phyloP scores from a whole-genome alignment of 2,329 filamentous ascomycete genomes.

The Aplosporella prunicola region DNA sequence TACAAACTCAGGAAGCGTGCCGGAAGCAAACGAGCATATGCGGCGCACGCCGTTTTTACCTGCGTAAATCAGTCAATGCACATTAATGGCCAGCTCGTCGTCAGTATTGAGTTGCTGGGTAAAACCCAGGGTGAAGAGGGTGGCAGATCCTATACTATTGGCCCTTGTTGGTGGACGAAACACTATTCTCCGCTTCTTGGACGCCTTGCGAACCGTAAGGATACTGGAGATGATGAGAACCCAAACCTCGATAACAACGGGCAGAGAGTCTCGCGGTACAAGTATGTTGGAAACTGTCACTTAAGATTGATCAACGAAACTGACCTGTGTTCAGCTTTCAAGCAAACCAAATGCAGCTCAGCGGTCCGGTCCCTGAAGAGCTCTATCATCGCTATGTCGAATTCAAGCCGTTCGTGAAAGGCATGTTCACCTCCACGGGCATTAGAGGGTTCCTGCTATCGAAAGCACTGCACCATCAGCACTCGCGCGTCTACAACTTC shows the following conservation, averaged over 20 bases:
- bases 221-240: conserved; percentile 34
- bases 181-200: conserved; percentile 88
- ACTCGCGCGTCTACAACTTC: conserved; percentile 81
- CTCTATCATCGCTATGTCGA: conserved; percentile 91
- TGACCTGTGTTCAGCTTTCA: conserved; percentile 64
- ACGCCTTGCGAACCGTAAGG: conserved; percentile 58
- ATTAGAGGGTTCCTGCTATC: conserved; percentile 72
- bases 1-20: conserved; percentile 74
- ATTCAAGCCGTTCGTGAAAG: conserved; percentile 80
- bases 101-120: conserved; percentile 73
- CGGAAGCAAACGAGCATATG: conserved; percentile 78
- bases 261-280: conserved; percentile 57
- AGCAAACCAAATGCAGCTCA: conserved; percentile 81
- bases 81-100: conserved; percentile 58
- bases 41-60: conserved; percentile 58
- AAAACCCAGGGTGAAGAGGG: conserved; percentile 56
- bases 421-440: conserved; percentile 75
- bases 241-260: conserved; percentile 36
- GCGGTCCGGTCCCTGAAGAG: conserved; percentile 67
- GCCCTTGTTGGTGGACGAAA: conserved; percentile 65
- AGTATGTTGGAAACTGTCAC: conserved; percentile 51
- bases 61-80: conserved; percentile 53
- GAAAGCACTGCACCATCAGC: conserved; percentile 81
- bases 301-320: too few species aligned
- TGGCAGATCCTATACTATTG: conserved; percentile 68